These are phyloP conservation scores for Populus hybrid DNA, from an alignment of 441 rosid species.

Conservation along the genomic window DNA sequence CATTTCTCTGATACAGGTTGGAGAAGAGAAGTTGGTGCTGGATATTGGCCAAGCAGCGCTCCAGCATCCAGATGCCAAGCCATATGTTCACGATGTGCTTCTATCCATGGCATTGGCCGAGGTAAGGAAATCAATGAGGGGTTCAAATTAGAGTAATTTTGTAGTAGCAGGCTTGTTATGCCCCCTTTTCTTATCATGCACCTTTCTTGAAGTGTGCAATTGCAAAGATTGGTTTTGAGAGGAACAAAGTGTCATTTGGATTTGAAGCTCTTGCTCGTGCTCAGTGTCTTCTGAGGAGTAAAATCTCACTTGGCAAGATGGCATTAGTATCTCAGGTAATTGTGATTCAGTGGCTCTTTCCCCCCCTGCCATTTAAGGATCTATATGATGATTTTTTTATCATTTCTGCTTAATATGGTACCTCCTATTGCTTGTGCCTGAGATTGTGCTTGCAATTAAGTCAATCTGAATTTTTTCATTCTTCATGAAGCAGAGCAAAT, in stretches of 20 bases:
- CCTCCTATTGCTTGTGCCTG: constrained; percentile 4
- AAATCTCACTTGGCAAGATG: constrained; percentile 72
- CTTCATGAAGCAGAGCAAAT: background rate
- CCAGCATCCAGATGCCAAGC: constrained; percentile 72
- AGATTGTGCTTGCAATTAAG: background rate
- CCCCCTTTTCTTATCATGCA: constrained; percentile 59
- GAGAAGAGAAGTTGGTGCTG: constrained; percentile 80
- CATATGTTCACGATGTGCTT: constrained; percentile 76
- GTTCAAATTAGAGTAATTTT: constrained; percentile 31
- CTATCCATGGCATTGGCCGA: constrained; percentile 92
- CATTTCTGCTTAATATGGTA: constrained; percentile 1
- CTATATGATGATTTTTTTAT: background rate
- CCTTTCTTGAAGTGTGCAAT: constrained; percentile 92
- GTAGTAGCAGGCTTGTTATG: constrained; percentile 48
- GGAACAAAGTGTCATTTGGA: constrained; percentile 82
- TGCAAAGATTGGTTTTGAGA: constrained; percentile 82
- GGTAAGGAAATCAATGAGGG: constrained; percentile 52
- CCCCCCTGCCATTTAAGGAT: background rate
- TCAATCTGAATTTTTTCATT: background rate
- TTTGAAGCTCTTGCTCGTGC: constrained; percentile 99
- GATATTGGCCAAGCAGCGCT: constrained; percentile 77
- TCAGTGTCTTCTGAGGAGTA: constrained; percentile 82
- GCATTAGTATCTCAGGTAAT: constrained; percentile 72
- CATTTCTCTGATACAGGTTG: constrained; percentile 56
- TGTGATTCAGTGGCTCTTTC: constrained; percentile 14